Base-by-base conservation (phyloP, 768 basidiomycete species). In the Hygrocybe coccinea region DNA sequence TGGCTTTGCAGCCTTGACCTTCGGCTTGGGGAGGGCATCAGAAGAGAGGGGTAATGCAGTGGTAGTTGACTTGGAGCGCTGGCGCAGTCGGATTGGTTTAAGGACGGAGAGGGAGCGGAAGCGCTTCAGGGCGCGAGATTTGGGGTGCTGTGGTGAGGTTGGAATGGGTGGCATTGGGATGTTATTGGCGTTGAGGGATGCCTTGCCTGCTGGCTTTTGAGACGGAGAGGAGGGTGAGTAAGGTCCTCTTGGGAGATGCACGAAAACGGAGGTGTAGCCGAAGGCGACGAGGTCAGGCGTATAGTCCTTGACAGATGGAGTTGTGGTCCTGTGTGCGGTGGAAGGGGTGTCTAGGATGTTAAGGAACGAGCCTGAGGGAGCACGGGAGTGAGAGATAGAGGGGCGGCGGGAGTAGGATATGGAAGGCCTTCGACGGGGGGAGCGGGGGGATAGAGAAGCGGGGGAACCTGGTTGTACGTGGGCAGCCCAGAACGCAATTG, bases 391-490 rank as follows among this genome's bases (percentile, higher is more conserved):
- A 14, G 71, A 62, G 55, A 79, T 68, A 60, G 74, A 71, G 14
- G 24, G 25, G 12, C 46, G 57, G 19, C 46, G 45, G 15, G 34
- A 33, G 33, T 24, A 4, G 29, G 56, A 50, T 19, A 58, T 46
- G 44, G 68, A 72, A 0, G 65, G 63, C 5, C 76, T 64, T 25
- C 73, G 72, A 41, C 70, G 69, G 2, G 78, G 71, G 3, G 74
- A 44, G 45, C 55, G 54, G 10, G 69, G 75, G 35, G 75, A 69
- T n/a, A 62, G 74, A 4, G 87, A 85, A 14, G 86, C 74, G 2
- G 87, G 86, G 14, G 86, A 83, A 5, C 86, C 87, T 4, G 87
- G 87, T 55, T 85, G 81, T 53, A 89, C 84, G 59, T 71, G 75
- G 17, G 80, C 70, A 4, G 81, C 84, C 87, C 87, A 90, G 37